Evolutionary conservation across 75 land plant species (phyloP), one percentile per base, ranked within the genome.

Genomic region (Cupressus sempervirens): DNA sequence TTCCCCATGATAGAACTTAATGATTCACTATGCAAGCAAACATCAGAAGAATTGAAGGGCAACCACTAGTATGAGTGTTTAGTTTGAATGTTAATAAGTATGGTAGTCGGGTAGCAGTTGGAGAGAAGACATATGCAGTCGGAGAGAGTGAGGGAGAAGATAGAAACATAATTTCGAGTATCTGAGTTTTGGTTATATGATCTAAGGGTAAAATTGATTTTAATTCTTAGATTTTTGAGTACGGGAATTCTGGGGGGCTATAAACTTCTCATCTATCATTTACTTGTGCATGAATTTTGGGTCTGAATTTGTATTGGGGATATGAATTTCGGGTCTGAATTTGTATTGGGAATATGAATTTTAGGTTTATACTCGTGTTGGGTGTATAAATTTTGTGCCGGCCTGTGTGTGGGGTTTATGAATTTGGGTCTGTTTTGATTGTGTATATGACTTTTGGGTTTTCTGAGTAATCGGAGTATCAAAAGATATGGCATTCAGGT

Each of bases 401-500:
- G 5, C 20, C 9, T 62, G 23, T 62, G 23, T 56, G 15, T 12
- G 12, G 53, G 53, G 53, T 50, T 0, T 65, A 23, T 65, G 68
- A 23, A 65, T 23, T 32, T 72, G n/a, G 35, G 74, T 32, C 12
- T 50, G 15, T 12, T 13, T 50, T 50, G 12, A 50, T 50, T 12
- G 53, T 12, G 14, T 50, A 13, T 50, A 13, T 50, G 53, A 23
- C 14, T 65, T 65, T 65, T 26, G 23, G 68, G 68, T 65, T 65
- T 72, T 72, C 10, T 30, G 74, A 72, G 32, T 30, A 72, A 32
- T 29, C 74, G 32, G 74, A 29, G 74, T 30, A 72, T 72, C 35
- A 12, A 32, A 36, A 7, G 36, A 30, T 7, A 84, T 84, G 87
- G 87, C 86, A 0, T 86, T 84, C 85, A 48, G 87, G 65, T 83